Evolutionary conservation across 768 basidiomycete species (phyloP), one percentile per base, ranked within the genome.

Genomic region (Piloderma croceum): DNA sequence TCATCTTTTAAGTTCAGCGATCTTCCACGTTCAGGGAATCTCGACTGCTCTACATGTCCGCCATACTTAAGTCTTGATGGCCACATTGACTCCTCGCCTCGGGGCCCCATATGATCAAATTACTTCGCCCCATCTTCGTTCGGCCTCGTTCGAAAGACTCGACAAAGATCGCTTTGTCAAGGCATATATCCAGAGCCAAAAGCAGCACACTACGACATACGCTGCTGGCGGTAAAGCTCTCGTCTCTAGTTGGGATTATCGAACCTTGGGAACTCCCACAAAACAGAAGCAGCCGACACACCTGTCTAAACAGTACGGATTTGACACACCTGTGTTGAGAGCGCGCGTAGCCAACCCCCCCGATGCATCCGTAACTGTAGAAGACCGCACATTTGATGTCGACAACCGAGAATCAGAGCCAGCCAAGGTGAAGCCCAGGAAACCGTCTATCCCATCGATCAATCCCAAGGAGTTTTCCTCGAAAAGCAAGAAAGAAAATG

Each of bases 241-340:
- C 27, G 10, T 9, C 15, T 9, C 9, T 9, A 9, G 10, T 29
- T 29, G 27, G 27, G 27, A 29, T 15, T n/a, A n/a, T n/a, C n/a
- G n/a, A n/a, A n/a, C n/a, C n/a, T 15, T 9, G 27, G 15, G 10
- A 15, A 29, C 27, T 9, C 27, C 27, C 27, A 29, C 9, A 15
- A 29, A 29, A 29, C 27, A 9, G 15, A 29, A 29, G 27, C 27
- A 29, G 15, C 10, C 27, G 9, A 29, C 27, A 9, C 15, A 9
- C 2, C 57, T 63, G 35, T n/a, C n/a, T n/a, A n/a, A n/a, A n/a
- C n/a, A n/a, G n/a, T n/a, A n/a, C n/a, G 63, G 65, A 6, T 69
- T 69, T 48, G 59, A 56, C 31, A 69, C 66, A 10, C 68, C 68
- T 22, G 50, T 68, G n/a, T 54, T 68, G 10, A 57, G 56, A 35